Base-by-base conservation (phyloP, 2,329 filamentous ascomycete species). In the Rasamsonia emersonii region DNA sequence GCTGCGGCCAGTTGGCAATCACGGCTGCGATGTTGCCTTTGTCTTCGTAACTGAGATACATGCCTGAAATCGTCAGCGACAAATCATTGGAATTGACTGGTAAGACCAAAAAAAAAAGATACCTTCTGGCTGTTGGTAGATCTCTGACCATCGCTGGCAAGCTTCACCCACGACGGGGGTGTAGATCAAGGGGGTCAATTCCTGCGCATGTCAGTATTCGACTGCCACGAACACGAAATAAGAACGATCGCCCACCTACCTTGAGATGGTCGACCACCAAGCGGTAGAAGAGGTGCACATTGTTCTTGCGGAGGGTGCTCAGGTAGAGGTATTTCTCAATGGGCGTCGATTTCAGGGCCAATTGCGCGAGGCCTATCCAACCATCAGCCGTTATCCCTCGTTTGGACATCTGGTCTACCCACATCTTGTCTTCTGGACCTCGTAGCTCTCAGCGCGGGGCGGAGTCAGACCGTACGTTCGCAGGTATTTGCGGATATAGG, bases 1-100 rank as follows among this genome's bases (percentile, higher is more conserved):
- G 64, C 59, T 91, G 81, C 17, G 86, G 86, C 91, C 91, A 98
- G 63, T 96, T 96, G 54, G 78, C 71, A 45, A 96, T 78, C 57
- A 96, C 88, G 27, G 82, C 80, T 50, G 78, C 77, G 43, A 96
- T 84, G 41, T 89, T 86, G 54, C 88, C 91, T 44, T 84, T 79
- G 68, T 98, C 89, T 63, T 86, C 83, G 64, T 85, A 95, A 39
- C 88, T 95, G 44, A 98, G 83, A 68, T 96, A 98, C 62, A 96
- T 75, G 44, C 76, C 70, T 69, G 37, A 4, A 13, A 9, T n/a
- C 9, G 20, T 38, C 18, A 38, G 32, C 8, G 24, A 19, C 20
- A 25, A 11, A 14, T 19, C 14, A 14, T 20, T 16, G 14, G 17
- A 30, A 33, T 13, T 9, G 16, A 9, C 3, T 4, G 15, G 8